These are phyloP conservation scores for Hibiscus trionum DNA, from an alignment of 345 rosid genomes.

Conservation along the genomic window DNA sequence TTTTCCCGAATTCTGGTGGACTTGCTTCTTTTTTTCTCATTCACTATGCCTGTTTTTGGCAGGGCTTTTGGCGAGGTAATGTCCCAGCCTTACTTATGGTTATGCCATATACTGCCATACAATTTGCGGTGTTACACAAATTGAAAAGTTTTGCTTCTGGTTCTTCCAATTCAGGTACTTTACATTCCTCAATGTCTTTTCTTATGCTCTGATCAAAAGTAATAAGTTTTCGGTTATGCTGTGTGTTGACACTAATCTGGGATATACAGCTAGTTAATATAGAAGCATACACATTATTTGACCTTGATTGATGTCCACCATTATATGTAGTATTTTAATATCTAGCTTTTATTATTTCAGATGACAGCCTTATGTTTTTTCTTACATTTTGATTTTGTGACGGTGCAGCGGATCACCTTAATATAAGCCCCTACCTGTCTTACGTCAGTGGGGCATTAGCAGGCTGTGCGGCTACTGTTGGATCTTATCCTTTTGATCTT, in stretches of 20 bases:
- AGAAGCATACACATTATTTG: background rate
- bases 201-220: background rate
- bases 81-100: slow-evolving; percentile 97
- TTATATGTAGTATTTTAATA: background rate
- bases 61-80: slow-evolving; percentile 99
- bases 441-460: slow-evolving; percentile 85
- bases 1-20: background rate
- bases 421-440: slow-evolving; percentile 75
- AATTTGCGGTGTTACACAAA: slow-evolving; percentile 76
- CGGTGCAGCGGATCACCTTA: slow-evolving; percentile 76
- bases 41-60: slow-evolving; percentile 21
- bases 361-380: background rate
- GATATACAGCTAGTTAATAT: background rate
- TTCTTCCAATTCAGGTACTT: slow-evolving; percentile 75
- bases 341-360: background rate
- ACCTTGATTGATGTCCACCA: background rate
- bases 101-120: slow-evolving; percentile 95
- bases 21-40: background rate
- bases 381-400: slow-evolving; percentile 3
- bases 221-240: background rate
- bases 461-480: slow-evolving; percentile 92
- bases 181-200: background rate
- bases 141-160: slow-evolving; percentile 75
- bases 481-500: slow-evolving; percentile 99
- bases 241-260: background rate